Evolutionary conservation across 805 yeast species (phyloP), one percentile per base, ranked within the genome.

Genomic region (Barnettozyma pratensis): DNA sequence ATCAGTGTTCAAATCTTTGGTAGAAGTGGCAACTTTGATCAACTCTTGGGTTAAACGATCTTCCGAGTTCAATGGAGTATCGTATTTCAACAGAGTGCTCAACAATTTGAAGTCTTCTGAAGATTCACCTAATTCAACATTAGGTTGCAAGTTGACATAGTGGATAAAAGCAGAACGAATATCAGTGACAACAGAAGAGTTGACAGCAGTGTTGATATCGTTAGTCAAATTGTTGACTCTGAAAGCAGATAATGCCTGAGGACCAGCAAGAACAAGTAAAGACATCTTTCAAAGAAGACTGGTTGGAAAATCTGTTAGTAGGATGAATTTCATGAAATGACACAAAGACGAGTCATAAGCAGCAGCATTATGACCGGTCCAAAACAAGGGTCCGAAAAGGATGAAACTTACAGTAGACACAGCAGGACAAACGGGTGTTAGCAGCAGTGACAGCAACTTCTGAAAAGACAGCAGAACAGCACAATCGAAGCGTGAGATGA

Each of bases 211-310:
- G 70, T 87, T 85, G 69, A 92, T 80, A 61, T 83, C 88, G 55
- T 80, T 73, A 56, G 80, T 73, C 70, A 91, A 73, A 57, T 77
- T 85, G 52, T 81, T 77, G 55, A 90, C 83, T 71, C 98, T 80
- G 69, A 92, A 92, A 44, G 79, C 78, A 45, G 98, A 91, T 64
- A 90, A 75, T 54, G 97, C 97, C 62, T 77, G 79, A 43, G 97
- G 96, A 50, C 99, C 99, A 41, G 96, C 85, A 56, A 89, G 74
- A 51, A 79, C 69, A 58, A 77, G 64, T 72, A 77, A 61, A 43
- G 72, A 62, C 73, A 71, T 72, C 34, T 31, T 11, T 31, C 11
- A 31, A 11, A 11, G 34, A 44, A 36, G 37, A 12, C 19, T 28
- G 35, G 12, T 32, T 32, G 35, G 11, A 19, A 19, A 19, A 19